Percentiles rank a stretch among this genome's conserved stretches.
phyloP scores from a whole-genome alignment of 495 filamentous ascomycete species.

The Penicillium angulare region DNA sequence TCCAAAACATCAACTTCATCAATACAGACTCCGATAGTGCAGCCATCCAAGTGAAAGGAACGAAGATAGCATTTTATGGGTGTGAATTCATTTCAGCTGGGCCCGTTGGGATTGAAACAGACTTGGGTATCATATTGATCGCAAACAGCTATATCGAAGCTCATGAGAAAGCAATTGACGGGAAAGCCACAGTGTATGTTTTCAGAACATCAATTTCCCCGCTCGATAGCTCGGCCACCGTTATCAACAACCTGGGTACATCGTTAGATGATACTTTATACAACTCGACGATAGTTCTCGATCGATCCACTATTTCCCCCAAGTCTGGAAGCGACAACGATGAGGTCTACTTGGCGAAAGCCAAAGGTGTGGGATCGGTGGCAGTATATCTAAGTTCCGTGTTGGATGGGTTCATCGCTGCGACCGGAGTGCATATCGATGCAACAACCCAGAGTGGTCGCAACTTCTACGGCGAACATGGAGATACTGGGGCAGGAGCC shows the following conservation, averaged over 20 bases:
- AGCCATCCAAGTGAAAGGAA: constrained; percentile 1
- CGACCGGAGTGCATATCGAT: constrained; percentile 6
- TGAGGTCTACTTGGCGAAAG: neutral
- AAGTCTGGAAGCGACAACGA: neutral
- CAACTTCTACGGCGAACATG: constrained; percentile 15
- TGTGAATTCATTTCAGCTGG: constrained; percentile 11
- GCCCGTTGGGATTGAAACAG: neutral
- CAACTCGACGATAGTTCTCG: constrained; percentile 10
- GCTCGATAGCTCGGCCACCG: neutral
- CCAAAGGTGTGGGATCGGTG: constrained; percentile 7
- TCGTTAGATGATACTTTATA: neutral
- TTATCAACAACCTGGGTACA: neutral
- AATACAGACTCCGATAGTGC: constrained; percentile 1
- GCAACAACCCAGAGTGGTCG: neutral
- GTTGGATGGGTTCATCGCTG: constrained; percentile 2
- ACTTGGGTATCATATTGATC: constrained; percentile 4
- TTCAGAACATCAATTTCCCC: constrained; percentile 9
- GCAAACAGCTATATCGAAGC: constrained; percentile 17
- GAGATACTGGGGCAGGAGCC: constrained; percentile 3
- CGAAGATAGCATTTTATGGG: constrained; percentile 6
- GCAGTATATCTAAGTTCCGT: constrained; percentile 2
- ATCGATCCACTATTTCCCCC: neutral
- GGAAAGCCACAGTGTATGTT: constrained; percentile 9
- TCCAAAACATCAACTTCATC: constrained; percentile 14
- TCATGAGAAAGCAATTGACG: constrained; percentile 3